Evolutionary conservation across 169 alveolate species (phyloP), one percentile per base, ranked within the genome.

Genomic region (Cystoisospora suis): DNA sequence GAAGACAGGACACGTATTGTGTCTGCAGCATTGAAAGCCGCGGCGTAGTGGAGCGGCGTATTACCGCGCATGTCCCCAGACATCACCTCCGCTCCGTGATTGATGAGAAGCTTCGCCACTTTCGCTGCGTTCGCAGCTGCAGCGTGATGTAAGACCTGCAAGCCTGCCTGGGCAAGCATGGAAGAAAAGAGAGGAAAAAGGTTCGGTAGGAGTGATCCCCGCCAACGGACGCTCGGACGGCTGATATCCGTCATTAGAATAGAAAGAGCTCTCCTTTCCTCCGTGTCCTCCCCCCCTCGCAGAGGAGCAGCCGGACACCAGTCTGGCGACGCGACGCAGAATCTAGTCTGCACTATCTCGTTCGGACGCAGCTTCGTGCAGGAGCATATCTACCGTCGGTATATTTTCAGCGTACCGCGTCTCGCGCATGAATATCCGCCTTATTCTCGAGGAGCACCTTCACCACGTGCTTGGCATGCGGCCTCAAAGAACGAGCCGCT

Each of bases 41-140:
- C 92, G 20, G 92, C 92, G 87, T 88, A 88, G 79, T 88, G 92
- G 53, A 88, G 70, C 53, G 92, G 77, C 23, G 92, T 88, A 81
- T 88, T 88, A 4, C 92, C 92, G 1, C 81, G 88, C 27, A 65
- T 29, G 45, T 88, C 92, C 15, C 27, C 69, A 3, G 69, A 79
- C 38, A 53, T 47, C 27, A 81, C 83, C 0, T 9, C 70, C 36
- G 92, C 92, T 12, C 88, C 88, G 65, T 69, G 87, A 44, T 75
- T 75, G 81, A 88, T 32, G 42, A 88, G 88, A 0, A 75, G 65
- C 42, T 85, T 40, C 75, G 77, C 88, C 59, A 75, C 70, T 4
- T 46, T 53, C 69, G 45, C 9, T 69, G 81, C 47, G 69, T 88
- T 81, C 44, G 88, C 61, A 4, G 87, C 88, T 32, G 92, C 92